Evolutionary conservation across 2,329 filamentous ascomycete genomes (phyloP).

Genomic region (Meredithiella fracta): DNA sequence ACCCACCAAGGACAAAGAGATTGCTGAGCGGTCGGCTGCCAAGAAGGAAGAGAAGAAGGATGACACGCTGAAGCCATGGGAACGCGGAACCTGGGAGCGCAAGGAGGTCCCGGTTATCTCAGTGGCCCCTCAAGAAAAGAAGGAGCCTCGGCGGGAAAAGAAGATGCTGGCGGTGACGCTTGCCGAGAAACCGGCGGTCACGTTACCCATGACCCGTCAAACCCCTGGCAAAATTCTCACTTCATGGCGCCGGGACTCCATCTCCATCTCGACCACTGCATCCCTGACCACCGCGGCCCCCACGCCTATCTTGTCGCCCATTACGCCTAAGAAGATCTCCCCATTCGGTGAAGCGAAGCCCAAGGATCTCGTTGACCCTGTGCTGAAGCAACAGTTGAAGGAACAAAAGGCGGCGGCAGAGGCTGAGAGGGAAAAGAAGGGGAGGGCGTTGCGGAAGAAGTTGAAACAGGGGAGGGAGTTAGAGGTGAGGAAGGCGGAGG

Average conservation of each 20-base stretch:
- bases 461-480: constrained; percentile 83
- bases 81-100: neutral
- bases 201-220: neutral
- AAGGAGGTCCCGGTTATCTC: neutral
- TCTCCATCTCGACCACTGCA: neutral
- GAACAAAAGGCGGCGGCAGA: constrained; percentile 47
- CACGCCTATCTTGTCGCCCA: neutral
- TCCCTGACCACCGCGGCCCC: neutral
- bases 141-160: neutral
- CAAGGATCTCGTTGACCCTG: neutral
- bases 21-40: neutral
- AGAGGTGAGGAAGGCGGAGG: constrained; percentile 77
- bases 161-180: neutral
- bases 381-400: constrained; percentile 52
- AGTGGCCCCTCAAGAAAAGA: neutral
- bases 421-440: constrained; percentile 62
- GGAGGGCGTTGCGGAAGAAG: constrained; percentile 82
- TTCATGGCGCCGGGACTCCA: neutral
- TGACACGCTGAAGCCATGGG: neutral
- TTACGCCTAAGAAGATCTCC: neutral
- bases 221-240: neutral
- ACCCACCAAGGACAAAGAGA: neutral
- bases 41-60: neutral
- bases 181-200: neutral
- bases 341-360: neutral